A percentile compares a stretch with the other conserved stretches of the same genome.
phyloP scores from a whole-genome alignment of 164 flowering plant genomes.

The Warburgia ugandensis region DNA sequence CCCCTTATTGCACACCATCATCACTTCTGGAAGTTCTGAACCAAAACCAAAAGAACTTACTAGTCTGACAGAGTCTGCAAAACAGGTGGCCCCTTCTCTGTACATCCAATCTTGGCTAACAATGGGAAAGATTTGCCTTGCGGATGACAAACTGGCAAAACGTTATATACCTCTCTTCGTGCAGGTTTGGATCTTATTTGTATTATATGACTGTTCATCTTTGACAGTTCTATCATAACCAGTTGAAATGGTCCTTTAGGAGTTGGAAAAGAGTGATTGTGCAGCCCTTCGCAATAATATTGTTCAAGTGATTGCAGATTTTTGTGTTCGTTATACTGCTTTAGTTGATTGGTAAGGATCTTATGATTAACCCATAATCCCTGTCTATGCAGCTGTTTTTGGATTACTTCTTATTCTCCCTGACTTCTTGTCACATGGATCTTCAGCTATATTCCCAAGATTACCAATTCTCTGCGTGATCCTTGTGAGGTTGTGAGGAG shows the following conservation, averaged over 20 bases:
- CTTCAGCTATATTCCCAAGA: slow-evolving; percentile 80
- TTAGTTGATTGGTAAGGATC: slow-evolving; percentile 83
- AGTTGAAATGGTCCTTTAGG: slow-evolving; percentile 35
- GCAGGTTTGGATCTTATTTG: slow-evolving; percentile 45
- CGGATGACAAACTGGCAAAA: slow-evolving; percentile 85
- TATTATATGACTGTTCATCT: background rate
- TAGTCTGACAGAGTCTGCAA: slow-evolving; percentile 31
- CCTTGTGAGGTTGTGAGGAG: slow-evolving; percentile 96
- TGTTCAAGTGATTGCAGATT: slow-evolving; percentile 80
- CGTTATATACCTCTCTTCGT: slow-evolving; percentile 87
- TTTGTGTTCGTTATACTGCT: slow-evolving; percentile 92
- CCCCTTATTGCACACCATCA: slow-evolving; percentile 67
- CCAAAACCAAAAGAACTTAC: slow-evolving; percentile 41
- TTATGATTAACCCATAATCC: background rate
- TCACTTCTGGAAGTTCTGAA: slow-evolving; percentile 62
- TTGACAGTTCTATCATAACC: background rate
- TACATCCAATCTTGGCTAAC: slow-evolving; percentile 91
- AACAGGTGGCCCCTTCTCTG: slow-evolving; percentile 56
- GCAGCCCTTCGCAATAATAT: slow-evolving; percentile 89
- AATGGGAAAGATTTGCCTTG: slow-evolving; percentile 93
- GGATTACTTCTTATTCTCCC: slow-evolving; percentile 1
- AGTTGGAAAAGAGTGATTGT: slow-evolving; percentile 77
- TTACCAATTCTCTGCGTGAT: slow-evolving; percentile 86
- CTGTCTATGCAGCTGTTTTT: background rate
- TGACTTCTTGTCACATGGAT: slow-evolving; percentile 5